These are phyloP conservation scores for Daldinia caldariorum DNA, from an alignment of 495 filamentous ascomycete species.

Conservation along the genomic window DNA sequence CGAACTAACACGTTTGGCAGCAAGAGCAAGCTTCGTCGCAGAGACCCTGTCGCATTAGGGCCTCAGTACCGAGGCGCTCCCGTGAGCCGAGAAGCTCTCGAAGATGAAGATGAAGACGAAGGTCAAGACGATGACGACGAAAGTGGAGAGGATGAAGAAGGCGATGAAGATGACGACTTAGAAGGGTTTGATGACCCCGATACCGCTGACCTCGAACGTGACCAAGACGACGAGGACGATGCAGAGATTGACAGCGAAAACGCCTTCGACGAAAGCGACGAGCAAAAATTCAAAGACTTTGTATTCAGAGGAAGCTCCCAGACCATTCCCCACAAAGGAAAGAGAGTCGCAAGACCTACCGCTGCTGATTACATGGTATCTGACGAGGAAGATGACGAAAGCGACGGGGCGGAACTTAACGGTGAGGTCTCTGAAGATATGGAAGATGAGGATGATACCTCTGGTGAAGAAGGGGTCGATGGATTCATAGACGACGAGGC, in stretches of 20 bases:
- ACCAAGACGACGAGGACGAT: slow-evolving; percentile 60
- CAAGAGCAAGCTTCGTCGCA: slow-evolving; percentile 85
- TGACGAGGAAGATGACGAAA: slow-evolving; percentile 50
- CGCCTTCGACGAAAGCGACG: slow-evolving; percentile 68
- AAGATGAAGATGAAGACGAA: slow-evolving; percentile 57
- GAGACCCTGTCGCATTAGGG: slow-evolving; percentile 70
- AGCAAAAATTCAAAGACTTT: slow-evolving; percentile 65
- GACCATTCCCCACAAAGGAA: slow-evolving; percentile 44
- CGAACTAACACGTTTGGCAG: slow-evolving; percentile 53
- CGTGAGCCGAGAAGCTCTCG: slow-evolving; percentile 77
- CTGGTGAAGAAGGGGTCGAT: slow-evolving; percentile 51
- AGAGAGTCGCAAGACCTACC: slow-evolving; percentile 51
- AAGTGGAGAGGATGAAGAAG: slow-evolving; percentile 54
- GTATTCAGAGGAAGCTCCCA: slow-evolving; percentile 65
- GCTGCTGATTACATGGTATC: slow-evolving; percentile 64
- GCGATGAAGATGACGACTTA: slow-evolving; percentile 39
- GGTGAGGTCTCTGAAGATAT: slow-evolving; percentile 50
- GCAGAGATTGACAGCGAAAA: slow-evolving; percentile 71
- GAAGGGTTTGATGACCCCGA: slow-evolving; percentile 60
- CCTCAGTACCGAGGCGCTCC: slow-evolving; percentile 83
- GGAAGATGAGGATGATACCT: slow-evolving; percentile 52
- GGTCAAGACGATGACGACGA: slow-evolving; percentile 55
- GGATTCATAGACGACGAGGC: slow-evolving; percentile 51
- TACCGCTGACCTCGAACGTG: slow-evolving; percentile 58
- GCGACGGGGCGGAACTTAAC: slow-evolving; percentile 49